Percentiles rank a stretch among this genome's conserved stretches.
These are phyloP conservation scores for Nemania diffusa DNA, from an alignment of 2,329 filamentous ascomycete species.

Conservation along the genomic window DNA sequence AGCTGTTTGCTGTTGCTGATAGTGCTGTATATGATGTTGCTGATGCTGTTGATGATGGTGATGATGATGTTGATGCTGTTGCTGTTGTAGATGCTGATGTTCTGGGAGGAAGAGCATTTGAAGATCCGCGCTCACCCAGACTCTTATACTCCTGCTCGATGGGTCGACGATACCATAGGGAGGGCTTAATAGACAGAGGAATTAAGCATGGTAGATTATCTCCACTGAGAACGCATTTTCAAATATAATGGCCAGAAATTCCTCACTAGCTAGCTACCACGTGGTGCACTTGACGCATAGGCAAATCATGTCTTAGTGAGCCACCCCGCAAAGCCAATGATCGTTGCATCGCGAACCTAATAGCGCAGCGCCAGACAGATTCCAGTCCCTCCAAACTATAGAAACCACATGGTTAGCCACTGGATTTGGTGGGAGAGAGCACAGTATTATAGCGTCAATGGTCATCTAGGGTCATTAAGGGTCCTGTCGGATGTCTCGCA, in stretches of 20 bases:
- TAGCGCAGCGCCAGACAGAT: conserved; percentile 21
- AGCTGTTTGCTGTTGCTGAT: neutral
- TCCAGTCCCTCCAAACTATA: conserved; percentile 15
- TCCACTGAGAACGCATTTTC: conserved; percentile 25
- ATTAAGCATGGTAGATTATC: neutral
- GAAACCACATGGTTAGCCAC: neutral
- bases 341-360: conserved; percentile 20
- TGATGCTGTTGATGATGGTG: neutral
- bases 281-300: conserved; percentile 13
- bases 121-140: neutral
- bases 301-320: conserved; percentile 36
- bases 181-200: conserved; percentile 2
- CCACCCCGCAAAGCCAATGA: conserved; percentile 26
- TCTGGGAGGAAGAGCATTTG: neutral
- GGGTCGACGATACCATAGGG: neutral
- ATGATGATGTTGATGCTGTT: neutral
- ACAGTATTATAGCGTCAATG: neutral
- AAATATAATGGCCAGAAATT: conserved; percentile 42
- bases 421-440: neutral
- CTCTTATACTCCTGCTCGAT: conserved; percentile 27
- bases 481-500: conserved; percentile 1
- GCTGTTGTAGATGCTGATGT: conserved; percentile 6
- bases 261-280: conserved; percentile 27
- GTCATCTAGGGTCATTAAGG: neutral
- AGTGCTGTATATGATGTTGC: neutral